Evolutionary conservation across 306 rosid species (phyloP), one percentile per base, ranked within the genome.

Genomic region (Canavalia ensiformis): DNA sequence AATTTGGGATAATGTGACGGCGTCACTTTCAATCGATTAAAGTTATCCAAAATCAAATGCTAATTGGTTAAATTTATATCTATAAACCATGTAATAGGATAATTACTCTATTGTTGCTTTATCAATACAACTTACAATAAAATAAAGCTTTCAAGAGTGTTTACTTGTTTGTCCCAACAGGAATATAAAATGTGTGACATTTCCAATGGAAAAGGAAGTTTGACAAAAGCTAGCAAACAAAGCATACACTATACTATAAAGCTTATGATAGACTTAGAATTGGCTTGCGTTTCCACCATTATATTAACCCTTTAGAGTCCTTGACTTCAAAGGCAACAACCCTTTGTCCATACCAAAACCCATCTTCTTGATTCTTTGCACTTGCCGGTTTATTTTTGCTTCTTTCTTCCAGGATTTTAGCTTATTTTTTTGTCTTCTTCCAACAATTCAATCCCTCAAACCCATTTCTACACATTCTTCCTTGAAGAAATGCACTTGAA

Each of bases 301-400:
- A 42, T 44, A 82, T 81, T 60, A 49, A 79, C 75, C 78, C 74
- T 18, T 65, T 31, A 51, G 54, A 82, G 70, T 82, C 82, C 87
- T 84, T 86, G 87, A 88, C 91, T 88, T 83, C 91, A 87, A 66
- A 90, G 85, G 87, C 78, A 84, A 49, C 81, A 62, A 4, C 41
- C 41, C 4, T 37, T 2, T 86, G 90, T 86, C 91, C 79, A 82
- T 88, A 81, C 69, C 88, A 81, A 65, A 86, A 44, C 76, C 66
- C 82, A 71, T 81, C 77, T 77, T 71, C 76, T 28, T 47, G 66
- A 54, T 84, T 83, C 88, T 60, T 87, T 69, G 90, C 82, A 69
- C n/a, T 84, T 70, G 72, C 87, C 81, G 84, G 57, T 31, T 51
- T 41, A 51, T 11, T 68, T 70, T 74, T 31, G 10, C 62, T 52